Conservation (phyloP, 2,329 filamentous ascomycete genomes). For the Aulographum hederae region DNA sequence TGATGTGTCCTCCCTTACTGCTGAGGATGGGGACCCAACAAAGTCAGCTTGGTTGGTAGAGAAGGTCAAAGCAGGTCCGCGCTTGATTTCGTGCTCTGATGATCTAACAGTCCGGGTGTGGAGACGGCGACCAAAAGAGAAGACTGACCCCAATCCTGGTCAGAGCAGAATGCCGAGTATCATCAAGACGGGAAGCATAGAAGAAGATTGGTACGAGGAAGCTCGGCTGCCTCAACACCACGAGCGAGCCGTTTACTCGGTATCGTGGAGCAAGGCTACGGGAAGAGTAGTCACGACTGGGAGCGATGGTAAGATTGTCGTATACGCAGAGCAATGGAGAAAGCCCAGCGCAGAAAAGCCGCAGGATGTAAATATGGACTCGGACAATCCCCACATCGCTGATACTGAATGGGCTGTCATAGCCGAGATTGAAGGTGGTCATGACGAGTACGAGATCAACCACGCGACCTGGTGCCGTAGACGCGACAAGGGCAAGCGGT, state of each 20-base stretch:
- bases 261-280: slow-evolving; percentile 61
- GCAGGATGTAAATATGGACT: slow-evolving; percentile 8
- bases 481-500: slow-evolving; percentile 45
- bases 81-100: slow-evolving; percentile 71
- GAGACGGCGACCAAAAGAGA: slow-evolving; percentile 40
- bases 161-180: slow-evolving; percentile 67
- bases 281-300: slow-evolving; percentile 76
- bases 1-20: slow-evolving; percentile 9
- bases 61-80: slow-evolving; percentile 26
- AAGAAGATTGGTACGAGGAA: slow-evolving; percentile 73
- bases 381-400: slow-evolving; percentile 4
- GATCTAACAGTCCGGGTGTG: slow-evolving; percentile 68
- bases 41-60: slow-evolving; percentile 14
- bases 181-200: slow-evolving; percentile 51
- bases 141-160: slow-evolving; percentile 16
- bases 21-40: slow-evolving; percentile 10
- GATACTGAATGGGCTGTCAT: slow-evolving; percentile 52
- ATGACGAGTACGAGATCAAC: slow-evolving; percentile 89
- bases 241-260: slow-evolving; percentile 65
- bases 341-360: slow-evolving; percentile 9
- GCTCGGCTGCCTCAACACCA: slow-evolving; percentile 58
- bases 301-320: slow-evolving; percentile 63
- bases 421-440: slow-evolving; percentile 50
- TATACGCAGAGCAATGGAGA: slow-evolving; percentile 52
- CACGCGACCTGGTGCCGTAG: slow-evolving; percentile 75